These are phyloP conservation scores for Davidsoniella neocaledoniae DNA, from an alignment of 2,329 filamentous ascomycete species.

Conservation along the genomic window DNA sequence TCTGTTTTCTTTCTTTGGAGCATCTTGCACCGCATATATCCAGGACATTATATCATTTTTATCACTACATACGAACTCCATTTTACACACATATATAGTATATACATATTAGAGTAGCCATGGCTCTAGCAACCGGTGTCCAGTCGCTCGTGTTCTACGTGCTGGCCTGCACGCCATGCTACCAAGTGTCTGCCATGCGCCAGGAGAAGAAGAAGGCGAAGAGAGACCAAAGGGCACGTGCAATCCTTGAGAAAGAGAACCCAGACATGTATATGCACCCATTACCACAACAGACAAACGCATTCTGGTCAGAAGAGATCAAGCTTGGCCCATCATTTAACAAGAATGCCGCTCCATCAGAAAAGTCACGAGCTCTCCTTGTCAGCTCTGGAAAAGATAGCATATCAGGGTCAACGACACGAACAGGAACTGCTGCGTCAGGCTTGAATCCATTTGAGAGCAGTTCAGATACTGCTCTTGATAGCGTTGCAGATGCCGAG, in stretches of 20 bases:
- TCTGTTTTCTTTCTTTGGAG: neutral
- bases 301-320: slow-evolving; percentile 80
- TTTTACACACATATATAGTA: neutral
- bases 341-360: slow-evolving; percentile 30
- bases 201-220: slow-evolving; percentile 56
- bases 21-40: neutral
- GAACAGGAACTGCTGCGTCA: slow-evolving; percentile 50
- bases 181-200: slow-evolving; percentile 50
- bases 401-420: slow-evolving; percentile 6
- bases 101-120: slow-evolving; percentile 13
- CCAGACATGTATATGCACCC: slow-evolving; percentile 64
- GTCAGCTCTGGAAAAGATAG: slow-evolving; percentile 11
- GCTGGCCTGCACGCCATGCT: slow-evolving; percentile 62
- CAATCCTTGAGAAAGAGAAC: slow-evolving; percentile 48
- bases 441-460: slow-evolving; percentile 11
- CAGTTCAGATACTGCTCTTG: slow-evolving; percentile 9
- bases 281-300: slow-evolving; percentile 70
- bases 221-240: slow-evolving; percentile 48
- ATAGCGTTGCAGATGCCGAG: slow-evolving; percentile 9
- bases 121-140: slow-evolving; percentile 39
- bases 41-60: neutral
- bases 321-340: slow-evolving; percentile 59
- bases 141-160: slow-evolving; percentile 69
- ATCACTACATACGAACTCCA: neutral
- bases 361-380: slow-evolving; percentile 12